Conservation (phyloP, 108 stramenopile genomes). For the Nannochloropsis salina region DNA sequence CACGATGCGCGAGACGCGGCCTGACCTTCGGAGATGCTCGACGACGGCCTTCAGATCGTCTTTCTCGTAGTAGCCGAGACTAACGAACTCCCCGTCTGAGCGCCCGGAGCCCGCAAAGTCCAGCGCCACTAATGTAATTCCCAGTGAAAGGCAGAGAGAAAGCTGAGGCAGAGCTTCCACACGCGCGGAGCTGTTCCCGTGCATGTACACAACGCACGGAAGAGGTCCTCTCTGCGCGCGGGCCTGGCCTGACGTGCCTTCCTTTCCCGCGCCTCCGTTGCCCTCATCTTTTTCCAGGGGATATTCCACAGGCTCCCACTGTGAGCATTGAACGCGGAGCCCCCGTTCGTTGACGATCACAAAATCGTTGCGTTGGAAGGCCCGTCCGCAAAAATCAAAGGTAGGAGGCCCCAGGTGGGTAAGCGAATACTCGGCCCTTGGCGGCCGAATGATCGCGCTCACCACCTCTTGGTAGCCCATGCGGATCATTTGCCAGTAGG, state of each 20-base stretch:
- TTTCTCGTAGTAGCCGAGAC: slow-evolving; percentile 90
- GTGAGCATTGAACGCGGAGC: slow-evolving; percentile 74
- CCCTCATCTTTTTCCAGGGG: not conserved
- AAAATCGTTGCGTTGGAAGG: slow-evolving; percentile 86
- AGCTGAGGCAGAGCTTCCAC: slow-evolving; percentile 76
- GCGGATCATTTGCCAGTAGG: slow-evolving; percentile 2
- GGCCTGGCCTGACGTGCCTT: not conserved
- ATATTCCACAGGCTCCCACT: slow-evolving; percentile 86
- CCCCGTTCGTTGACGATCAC: slow-evolving; percentile 78
- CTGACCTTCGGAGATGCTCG: slow-evolving; percentile 74
- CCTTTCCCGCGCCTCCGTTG: not conserved
- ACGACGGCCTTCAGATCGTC: slow-evolving; percentile 75
- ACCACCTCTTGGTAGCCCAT: slow-evolving; percentile 59
- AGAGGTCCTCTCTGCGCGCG: not conserved
- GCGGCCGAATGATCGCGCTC: slow-evolving; percentile 96
- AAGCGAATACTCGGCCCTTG: slow-evolving; percentile 69
- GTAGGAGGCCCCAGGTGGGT: slow-evolving; percentile 60
- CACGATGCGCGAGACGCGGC: slow-evolving; percentile 83
- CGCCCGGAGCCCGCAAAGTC: slow-evolving; percentile 97
- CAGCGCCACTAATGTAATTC: slow-evolving; percentile 84
- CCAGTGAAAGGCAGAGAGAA: slow-evolving; percentile 74
- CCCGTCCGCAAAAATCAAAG: slow-evolving; percentile 58
- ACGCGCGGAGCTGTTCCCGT: slow-evolving; percentile 52
- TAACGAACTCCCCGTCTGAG: slow-evolving; percentile 90
- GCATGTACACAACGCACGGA: slow-evolving; percentile 50